Conservation (phyloP, 2,329 filamentous ascomycete genomes). For the Ceratocystis albifundus region DNA sequence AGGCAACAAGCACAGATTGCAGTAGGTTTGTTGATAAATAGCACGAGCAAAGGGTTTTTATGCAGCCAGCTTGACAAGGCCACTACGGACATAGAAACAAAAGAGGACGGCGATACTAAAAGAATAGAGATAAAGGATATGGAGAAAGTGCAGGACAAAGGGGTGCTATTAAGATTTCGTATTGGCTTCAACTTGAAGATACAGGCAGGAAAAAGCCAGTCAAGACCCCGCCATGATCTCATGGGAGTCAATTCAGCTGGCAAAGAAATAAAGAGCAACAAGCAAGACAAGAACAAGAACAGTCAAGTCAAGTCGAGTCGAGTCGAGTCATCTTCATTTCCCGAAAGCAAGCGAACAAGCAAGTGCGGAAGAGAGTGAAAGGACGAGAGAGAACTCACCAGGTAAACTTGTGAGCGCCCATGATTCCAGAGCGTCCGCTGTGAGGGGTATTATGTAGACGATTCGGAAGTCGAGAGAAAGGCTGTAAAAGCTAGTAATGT, state of each 20-base stretch:
- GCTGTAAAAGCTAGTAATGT: background rate
- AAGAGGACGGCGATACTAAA: background rate
- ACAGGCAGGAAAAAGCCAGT: background rate
- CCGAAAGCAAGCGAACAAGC: background rate
- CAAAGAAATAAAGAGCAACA: background rate
- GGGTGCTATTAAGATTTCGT: background rate
- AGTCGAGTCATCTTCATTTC: background rate
- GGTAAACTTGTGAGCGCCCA: constrained; percentile 22
- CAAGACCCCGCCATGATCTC: constrained; percentile 8
- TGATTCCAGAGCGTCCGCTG: constrained; percentile 20
- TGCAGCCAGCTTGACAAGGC: background rate
- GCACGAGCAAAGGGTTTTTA: background rate
- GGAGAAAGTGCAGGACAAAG: background rate
- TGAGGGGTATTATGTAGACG: background rate
- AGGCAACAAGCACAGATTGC: background rate
- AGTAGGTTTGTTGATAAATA: background rate
- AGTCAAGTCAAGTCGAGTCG: background rate
- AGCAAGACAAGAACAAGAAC: background rate
- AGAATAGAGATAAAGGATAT: background rate
- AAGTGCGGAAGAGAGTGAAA: background rate
- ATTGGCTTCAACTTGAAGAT: background rate
- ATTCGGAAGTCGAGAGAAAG: constrained; percentile 7
- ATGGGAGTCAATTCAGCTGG: constrained; percentile 4
- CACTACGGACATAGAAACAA: background rate
- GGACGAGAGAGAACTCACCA: constrained; percentile 17